Evolutionary conservation across 257 asterid species (phyloP), one percentile per base, ranked within the genome.

Genomic region (Solanum phureja): DNA sequence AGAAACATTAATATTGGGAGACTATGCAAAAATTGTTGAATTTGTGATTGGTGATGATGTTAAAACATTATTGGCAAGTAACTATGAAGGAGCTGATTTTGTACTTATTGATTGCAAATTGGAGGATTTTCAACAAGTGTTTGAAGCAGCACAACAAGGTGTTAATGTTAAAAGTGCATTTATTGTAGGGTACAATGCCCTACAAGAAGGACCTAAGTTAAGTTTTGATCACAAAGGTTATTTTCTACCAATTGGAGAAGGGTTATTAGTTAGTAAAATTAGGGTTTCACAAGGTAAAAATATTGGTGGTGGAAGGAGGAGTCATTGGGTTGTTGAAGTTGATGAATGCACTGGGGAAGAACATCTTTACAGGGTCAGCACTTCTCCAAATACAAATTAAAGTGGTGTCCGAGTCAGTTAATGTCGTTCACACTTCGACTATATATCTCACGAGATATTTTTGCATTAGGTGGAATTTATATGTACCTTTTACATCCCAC

Each of bases 241-340:
- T 73, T 87, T 94, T 86, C 89, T 95, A 88, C 98, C 98, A 0
- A 94, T 95, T 27, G 97, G 96, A 72, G 96, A 91, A 76, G 98
- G 96, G 16, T 37, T 95, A 87, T 71, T 95, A 85, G 89, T 95
- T 23, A 90, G 92, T 6, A 90, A 93, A 84, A 82, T 87, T 21
- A 87, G 58, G 8, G 79, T 21, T 23, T 75, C 23, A 16, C 75
- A 37, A 14, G 37, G 44, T 37, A 87, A 74, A 29, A 91, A 34
- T 37, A 64, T 60, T 68, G 64, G 46, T 83, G 18, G 81, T 38
- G 86, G 87, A 64, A 90, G 73, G 89, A 93, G 87, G 93, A 89
- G 94, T 23, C 92, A 90, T 4, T 95, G 98, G 98, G 81, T 93
- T 31, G 93, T 92, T 52, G 92, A 89, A 76, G 72, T 87, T 19